phyloP scores from a whole-genome alignment of 2,329 filamentous ascomycete genomes.

The Diaporthe sp. region DNA sequence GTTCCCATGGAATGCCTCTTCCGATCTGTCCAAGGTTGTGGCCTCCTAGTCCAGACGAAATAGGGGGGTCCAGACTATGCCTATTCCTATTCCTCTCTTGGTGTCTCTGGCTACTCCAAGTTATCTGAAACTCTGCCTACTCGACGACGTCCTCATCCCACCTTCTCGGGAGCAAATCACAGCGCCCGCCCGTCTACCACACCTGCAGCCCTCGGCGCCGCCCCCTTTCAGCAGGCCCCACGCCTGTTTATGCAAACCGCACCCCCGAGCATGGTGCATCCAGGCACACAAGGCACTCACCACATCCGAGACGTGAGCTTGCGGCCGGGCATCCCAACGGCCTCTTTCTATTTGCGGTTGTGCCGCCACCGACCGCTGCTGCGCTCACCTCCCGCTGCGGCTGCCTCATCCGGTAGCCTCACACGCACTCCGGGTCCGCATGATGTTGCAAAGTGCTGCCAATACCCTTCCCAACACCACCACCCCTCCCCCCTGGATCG shows the following conservation, averaged over 20 bases:
- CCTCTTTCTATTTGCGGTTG: constrained; percentile 14
- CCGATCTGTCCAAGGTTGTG: constrained; percentile 20
- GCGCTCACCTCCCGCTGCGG: constrained; percentile 2
- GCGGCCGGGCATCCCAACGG: constrained; percentile 7
- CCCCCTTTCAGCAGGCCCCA: constrained; percentile 17
- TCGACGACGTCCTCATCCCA: constrained; percentile 31
- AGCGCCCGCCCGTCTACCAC: constrained; percentile 13
- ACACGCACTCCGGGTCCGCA: constrained; percentile 10
- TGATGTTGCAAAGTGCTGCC: constrained; percentile 25
- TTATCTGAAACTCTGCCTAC: constrained; percentile 33
- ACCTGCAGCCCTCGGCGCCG: constrained; percentile 13
- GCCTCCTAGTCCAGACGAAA: constrained; percentile 27
- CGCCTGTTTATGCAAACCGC: constrained; percentile 22
- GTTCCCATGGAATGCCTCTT: neutral
- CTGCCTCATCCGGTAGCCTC: constrained; percentile 27
- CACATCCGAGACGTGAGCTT: constrained; percentile 20
- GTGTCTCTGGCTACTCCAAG: constrained; percentile 18
- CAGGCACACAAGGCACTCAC: constrained; percentile 28
- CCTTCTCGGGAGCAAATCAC: constrained; percentile 23
- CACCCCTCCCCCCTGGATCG: neutral
- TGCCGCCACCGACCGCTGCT: constrained; percentile 16
- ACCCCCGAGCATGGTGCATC: constrained; percentile 18
- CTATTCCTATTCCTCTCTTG: constrained; percentile 23
- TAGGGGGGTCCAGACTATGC: constrained; percentile 25
- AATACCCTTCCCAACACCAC: neutral